Evolutionary conservation across 2,329 filamentous ascomycete genomes (phyloP).

Genomic region (Ambrosiella beaveri): DNA sequence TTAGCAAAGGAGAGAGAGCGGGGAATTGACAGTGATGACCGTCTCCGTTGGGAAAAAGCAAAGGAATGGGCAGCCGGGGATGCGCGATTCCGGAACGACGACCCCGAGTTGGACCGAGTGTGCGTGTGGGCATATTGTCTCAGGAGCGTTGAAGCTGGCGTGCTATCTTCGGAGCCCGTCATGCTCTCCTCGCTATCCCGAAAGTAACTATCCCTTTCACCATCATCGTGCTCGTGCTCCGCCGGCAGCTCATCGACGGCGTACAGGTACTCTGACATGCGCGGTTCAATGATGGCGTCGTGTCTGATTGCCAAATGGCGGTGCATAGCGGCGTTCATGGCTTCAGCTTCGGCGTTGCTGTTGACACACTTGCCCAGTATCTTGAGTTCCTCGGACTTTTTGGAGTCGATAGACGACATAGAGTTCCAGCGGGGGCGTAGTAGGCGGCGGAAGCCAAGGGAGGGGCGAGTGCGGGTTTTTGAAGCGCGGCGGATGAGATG

Average conservation of each 20-base stretch:
- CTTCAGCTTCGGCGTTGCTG: slow-evolving; percentile 7
- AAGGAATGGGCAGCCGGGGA: slow-evolving; percentile 9
- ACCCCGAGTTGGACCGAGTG: background rate
- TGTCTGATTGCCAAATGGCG: background rate
- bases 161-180: background rate
- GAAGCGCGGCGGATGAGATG: slow-evolving; percentile 6
- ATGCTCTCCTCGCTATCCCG: background rate
- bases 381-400: slow-evolving; percentile 7
- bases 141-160: background rate
- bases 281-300: background rate
- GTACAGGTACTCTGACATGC: slow-evolving; percentile 8
- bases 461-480: background rate
- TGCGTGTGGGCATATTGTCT: background rate
- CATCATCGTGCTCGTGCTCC: background rate
- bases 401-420: slow-evolving; percentile 3
- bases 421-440: slow-evolving; percentile 8
- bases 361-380: slow-evolving; percentile 9
- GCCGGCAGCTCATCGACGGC: slow-evolving; percentile 6
- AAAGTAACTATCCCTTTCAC: background rate
- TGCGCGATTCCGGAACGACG: slow-evolving; percentile 1
- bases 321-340: background rate
- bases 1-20: slow-evolving; percentile 11
- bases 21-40: slow-evolving; percentile 9
- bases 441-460: slow-evolving; percentile 2
- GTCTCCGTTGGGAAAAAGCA: slow-evolving; percentile 7